Evolutionary conservation across 768 basidiomycete species (phyloP), one percentile per base, ranked within the genome.

Genomic region (Phlegmacium glaucopus): DNA sequence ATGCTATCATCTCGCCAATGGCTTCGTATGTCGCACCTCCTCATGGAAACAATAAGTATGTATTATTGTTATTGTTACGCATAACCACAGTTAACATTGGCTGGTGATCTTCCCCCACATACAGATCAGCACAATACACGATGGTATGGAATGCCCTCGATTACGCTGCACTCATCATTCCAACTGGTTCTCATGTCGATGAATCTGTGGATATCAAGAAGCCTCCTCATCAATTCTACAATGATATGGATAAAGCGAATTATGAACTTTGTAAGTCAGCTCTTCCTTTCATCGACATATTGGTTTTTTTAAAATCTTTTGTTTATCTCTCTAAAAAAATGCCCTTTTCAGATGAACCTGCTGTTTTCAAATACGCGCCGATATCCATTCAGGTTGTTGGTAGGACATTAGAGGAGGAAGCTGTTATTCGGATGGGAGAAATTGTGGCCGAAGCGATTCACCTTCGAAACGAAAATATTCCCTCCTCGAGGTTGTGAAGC

Each of bases 401-500:
- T 3, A 72, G 82, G 37, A 85, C 82, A 5, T 67, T 80, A 48
- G 88, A 90, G 56, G 89, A 90, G 55, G 88, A 90, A 55, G 87
- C 80, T 0, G 77, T 87, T 2, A 75, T 90, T 43, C 76, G 70
- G 0, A 80, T 90, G 77, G 73, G 78, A 6, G 82, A 87, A 56
- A 74, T 90, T 17, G 77, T 86, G 9, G 82, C 80, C 39, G 60
- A 60, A 0, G 82, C n/a, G n/a, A n/a, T n/a, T n/a, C n/a, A n/a
- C n/a, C n/a, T n/a, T n/a, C n/a, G n/a, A n/a, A n/a, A n/a, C n/a
- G n/a, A n/a, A n/a, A n/a, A n/a, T n/a, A n/a, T n/a, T n/a, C n/a
- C n/a, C n/a, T n/a, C n/a, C n/a, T n/a, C n/a, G n/a, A n/a, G n/a
- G n/a, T n/a, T n/a, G n/a, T n/a, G n/a, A n/a, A n/a, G n/a, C n/a